These are phyloP conservation scores for Polytrichum formosum DNA, from an alignment of 225 moss, liverwort and hornwort genomes.

Conservation along the genomic window DNA sequence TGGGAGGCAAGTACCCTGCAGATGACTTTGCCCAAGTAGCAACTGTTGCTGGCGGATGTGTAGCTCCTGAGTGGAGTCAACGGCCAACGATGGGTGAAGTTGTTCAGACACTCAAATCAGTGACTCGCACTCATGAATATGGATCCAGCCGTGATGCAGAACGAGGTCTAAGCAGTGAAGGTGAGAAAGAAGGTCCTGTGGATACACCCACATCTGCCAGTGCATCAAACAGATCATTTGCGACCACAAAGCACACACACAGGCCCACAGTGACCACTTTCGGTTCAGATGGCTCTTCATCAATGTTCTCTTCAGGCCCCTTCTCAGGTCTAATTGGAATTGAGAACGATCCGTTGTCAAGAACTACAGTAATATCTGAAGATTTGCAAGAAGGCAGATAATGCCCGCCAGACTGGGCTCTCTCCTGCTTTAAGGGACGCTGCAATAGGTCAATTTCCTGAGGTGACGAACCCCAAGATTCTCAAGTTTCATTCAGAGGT, in stretches of 20 bases:
- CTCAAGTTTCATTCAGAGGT: not conserved
- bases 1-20: constrained; percentile 68
- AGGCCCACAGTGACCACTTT: constrained; percentile 82
- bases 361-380: constrained; percentile 91
- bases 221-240: constrained; percentile 74
- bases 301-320: constrained; percentile 95
- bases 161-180: constrained; percentile 53
- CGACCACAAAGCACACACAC: constrained; percentile 73
- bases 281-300: constrained; percentile 91
- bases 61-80: constrained; percentile 90
- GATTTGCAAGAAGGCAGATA: constrained; percentile 95
- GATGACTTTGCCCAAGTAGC: constrained; percentile 86
- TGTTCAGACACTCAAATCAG: constrained; percentile 74
- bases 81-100: constrained; percentile 98
- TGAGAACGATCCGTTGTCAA: constrained; percentile 83
- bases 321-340: constrained; percentile 77
- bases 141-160: constrained; percentile 40
- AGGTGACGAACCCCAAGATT: constrained; percentile 17
- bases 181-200: constrained; percentile 66
- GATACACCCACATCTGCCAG: constrained; percentile 79
- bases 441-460: constrained; percentile 11
- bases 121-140: constrained; percentile 51
- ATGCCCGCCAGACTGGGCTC: constrained; percentile 10
- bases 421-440: constrained; percentile 12
- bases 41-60: constrained; percentile 80